Base-by-base conservation (phyloP, 2,329 filamentous ascomycete genomes). In the Clonostachys solani region DNA sequence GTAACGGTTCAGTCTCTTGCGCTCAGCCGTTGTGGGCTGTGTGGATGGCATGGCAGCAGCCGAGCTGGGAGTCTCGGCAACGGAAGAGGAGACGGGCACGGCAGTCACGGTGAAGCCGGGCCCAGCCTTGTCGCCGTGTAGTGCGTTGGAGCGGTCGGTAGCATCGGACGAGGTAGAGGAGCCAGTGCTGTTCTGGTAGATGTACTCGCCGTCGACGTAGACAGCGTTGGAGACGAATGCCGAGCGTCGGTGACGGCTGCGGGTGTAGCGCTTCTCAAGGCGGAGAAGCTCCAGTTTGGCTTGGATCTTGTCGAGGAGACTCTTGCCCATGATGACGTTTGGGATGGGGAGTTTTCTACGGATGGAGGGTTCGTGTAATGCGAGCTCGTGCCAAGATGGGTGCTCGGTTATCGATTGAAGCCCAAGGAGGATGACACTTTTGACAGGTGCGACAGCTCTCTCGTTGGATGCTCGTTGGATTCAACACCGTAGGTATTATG, bases 141-240 rank as follows among this genome's bases (percentile, higher is more conserved):
- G 60, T 47, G 66, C 65, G 49, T 67, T 64, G 53, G 62, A 49
- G 55, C 60, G 52, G 52, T 52, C 64, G 47, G 61, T 65, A 40
- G 68, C 71, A 42, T 72, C 65, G 7, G 77, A 81, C 15, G 77
- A 80, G 43, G 72, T 66, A 6, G 77, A 81, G 16, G 78, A 81
- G 47, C 79, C 79, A 2, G 79, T 83, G 45, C 73, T 72, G 66
- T 68, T 77, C 61, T 83, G 77, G 77, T 91, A 95, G 66, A 96
- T 77, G 73, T 96, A 96, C 74, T 96, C 92, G 69, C 92, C 94
- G 64, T 97, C 89, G 54, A 96, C 87, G 68, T 97, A 97, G 65
- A 89, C 80, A 33, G 91, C 92, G 60, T 89, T 91, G 62, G 88
- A 91, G 62, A 87, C 84, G 67, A 95, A 96, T 50, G 89, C 94